Evolutionary conservation across 495 filamentous ascomycete genomes (phyloP), one percentile per base, ranked within the genome.

Genomic region (Penicillium roqueforti): DNA sequence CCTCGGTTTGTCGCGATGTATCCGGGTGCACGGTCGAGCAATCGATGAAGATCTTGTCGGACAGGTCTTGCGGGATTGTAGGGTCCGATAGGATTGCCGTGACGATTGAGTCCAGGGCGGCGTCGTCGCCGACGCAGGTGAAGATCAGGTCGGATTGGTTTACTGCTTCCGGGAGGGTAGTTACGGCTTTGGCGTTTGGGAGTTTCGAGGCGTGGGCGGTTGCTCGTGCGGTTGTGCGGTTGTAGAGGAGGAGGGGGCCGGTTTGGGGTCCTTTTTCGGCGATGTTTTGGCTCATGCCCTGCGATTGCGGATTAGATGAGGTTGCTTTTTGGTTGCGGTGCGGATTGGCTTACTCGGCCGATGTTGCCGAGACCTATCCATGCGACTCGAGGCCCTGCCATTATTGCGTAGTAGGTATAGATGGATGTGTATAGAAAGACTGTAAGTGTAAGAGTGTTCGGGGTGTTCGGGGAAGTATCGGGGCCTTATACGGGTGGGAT

Each of bases 291-390:
- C 75, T 78, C 89, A 96, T 96, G 53, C 89, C 91, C 87, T 93
- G 68, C 4, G 47, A 23, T 39, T 42, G 26, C 52, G 43, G 58
- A 41, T 59, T 57, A 59, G 52, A 67, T 60, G 62, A 31, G 34
- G 29, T 28, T 52, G n/a, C n/a, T 43, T 13, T 63, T 42, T 22
- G 13, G 38, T 48, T 36, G 48, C 47, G 26, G 58, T 8, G 16
- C 18, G 14, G 11, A n/a, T 34, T 41, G 25, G 75, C 83, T 75
- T 76, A 91, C 89, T 54, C 87, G 78, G 55, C 91, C 91, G 81
- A 96, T 95, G 68, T 96, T 96, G 8, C 91, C 91, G 49, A 96
- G 76, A 47, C 91, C 91, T 50, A 95, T 87, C 85, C 86, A 96
- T 62, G 91, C 76, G 14, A 76, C 62, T 22, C 55, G 58, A 16